phyloP scores from a whole-genome alignment of 2,329 filamentous ascomycete species.

The Ceratocystis diversiconidia region DNA sequence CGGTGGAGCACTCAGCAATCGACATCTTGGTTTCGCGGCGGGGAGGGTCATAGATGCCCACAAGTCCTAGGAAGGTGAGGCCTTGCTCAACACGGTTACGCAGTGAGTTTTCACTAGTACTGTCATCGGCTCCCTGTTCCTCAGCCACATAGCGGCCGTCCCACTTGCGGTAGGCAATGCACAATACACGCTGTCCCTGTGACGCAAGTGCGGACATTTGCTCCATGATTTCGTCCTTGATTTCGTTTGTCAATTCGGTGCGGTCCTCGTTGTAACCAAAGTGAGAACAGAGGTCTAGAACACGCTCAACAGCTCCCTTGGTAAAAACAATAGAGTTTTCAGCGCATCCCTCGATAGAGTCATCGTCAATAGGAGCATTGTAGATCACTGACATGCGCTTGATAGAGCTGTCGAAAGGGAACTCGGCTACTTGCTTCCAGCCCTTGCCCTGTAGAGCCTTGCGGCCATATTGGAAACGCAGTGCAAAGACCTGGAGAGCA shows the following conservation, averaged over 20 bases:
- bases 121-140: conserved; percentile 23
- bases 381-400: conserved; percentile 73
- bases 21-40: conserved; percentile 64
- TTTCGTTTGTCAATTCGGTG: conserved; percentile 35
- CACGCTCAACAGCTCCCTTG: conserved; percentile 48
- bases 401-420: conserved; percentile 64
- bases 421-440: conserved; percentile 55
- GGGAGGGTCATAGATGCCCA: conserved; percentile 76
- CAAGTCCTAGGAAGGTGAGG: conserved; percentile 64
- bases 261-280: conserved; percentile 31
- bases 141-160: conserved; percentile 32
- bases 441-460: conserved; percentile 36
- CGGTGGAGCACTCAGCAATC: conserved; percentile 54
- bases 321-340: conserved; percentile 41
- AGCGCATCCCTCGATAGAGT: conserved; percentile 26
- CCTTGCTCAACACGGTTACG: conserved; percentile 52
- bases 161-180: conserved; percentile 50
- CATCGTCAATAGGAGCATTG: conserved; percentile 31
- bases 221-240: conserved; percentile 35
- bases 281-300: conserved; percentile 42
- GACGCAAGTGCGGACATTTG: conserved; percentile 47
- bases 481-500: conserved; percentile 60
- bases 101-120: conserved; percentile 28
- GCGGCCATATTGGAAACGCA: conserved; percentile 49
- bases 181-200: conserved; percentile 58